A percentile compares a stretch with the other conserved stretches of the same genome.
Conservation (phyloP, 768 basidiomycete species). For the Lactarius deliciosus region DNA sequence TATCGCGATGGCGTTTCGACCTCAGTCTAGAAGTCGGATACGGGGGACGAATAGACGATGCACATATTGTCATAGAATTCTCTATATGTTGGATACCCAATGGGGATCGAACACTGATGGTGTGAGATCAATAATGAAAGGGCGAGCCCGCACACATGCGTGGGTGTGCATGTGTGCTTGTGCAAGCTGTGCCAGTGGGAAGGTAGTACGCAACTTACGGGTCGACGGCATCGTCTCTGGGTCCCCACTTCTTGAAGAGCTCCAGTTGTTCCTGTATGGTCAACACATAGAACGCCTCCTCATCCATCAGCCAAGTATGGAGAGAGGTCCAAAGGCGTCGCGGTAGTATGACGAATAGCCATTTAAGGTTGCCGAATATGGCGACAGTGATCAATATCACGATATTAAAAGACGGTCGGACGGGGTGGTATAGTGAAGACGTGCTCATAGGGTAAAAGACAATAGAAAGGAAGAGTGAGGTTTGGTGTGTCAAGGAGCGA, state of each 20-base stretch:
- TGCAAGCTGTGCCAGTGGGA: too few relatives aligned
- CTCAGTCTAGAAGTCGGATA: background rate
- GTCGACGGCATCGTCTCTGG: background rate
- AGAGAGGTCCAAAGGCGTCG: slow-evolving; percentile 7
- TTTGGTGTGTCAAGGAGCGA: too few relatives aligned
- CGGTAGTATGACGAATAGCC: slow-evolving; percentile 5
- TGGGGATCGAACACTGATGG: background rate
- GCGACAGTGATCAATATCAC: background rate
- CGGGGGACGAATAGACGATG: background rate
- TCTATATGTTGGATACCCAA: slow-evolving; percentile 5
- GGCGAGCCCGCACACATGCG: too few relatives aligned
- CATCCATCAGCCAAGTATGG: slow-evolving; percentile 4
- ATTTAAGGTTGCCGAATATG: background rate
- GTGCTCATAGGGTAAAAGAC: too few relatives aligned
- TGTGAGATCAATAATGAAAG: background rate
- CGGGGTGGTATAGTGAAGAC: slow-evolving; percentile 6
- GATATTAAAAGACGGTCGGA: background rate
- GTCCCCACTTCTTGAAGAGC: slow-evolving; percentile 22
- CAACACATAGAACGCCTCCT: slow-evolving; percentile 9
- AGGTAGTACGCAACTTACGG: background rate
- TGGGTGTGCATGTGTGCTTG: too few relatives aligned
- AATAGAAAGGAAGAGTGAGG: too few relatives aligned
- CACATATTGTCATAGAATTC: slow-evolving; percentile 14
- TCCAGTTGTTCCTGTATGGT: slow-evolving; percentile 1
- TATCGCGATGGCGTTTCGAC: background rate